Evolutionary conservation across 2,329 filamentous ascomycete species (phyloP).

Genomic region (Trematosphaeria pertusa): DNA sequence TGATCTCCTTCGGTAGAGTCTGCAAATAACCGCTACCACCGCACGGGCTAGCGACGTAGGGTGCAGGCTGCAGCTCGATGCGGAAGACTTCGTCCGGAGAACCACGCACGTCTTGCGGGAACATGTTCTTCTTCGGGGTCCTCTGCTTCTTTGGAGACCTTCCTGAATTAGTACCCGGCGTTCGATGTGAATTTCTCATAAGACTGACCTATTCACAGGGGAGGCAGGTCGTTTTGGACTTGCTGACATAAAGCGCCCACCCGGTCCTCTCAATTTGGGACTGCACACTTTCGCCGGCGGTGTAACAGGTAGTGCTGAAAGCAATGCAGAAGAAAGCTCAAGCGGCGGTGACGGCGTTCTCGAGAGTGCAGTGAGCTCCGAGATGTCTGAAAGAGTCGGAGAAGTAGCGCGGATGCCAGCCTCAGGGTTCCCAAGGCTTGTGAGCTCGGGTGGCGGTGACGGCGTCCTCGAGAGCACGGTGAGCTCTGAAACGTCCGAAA

Average conservation of each 20-base stretch:
- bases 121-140: background rate
- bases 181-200: background rate
- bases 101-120: background rate
- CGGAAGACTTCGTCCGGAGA: background rate
- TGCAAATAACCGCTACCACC: conserved; percentile 16
- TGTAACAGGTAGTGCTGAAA: too few species aligned
- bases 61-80: background rate
- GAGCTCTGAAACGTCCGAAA: conserved; percentile 11
- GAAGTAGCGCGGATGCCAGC: too few species aligned
- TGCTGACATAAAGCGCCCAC: conserved; percentile 1
- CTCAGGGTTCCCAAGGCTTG: too few species aligned
- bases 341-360: background rate
- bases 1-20: conserved; percentile 16
- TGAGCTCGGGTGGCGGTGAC: conserved; percentile 10
- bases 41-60: background rate
- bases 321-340: too few species aligned
- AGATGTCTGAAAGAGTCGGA: background rate
- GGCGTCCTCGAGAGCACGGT: conserved; percentile 11
- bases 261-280: background rate
- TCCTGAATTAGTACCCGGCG: background rate
- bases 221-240: background rate
- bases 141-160: conserved; percentile 1
- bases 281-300: too few species aligned
- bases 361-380: background rate
- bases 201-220: background rate